Percentiles rank a stretch among this genome's conserved stretches.
These are phyloP conservation scores for Rhypophila decipiens DNA, from an alignment of 495 filamentous ascomycete genomes.

Conservation along the genomic window DNA sequence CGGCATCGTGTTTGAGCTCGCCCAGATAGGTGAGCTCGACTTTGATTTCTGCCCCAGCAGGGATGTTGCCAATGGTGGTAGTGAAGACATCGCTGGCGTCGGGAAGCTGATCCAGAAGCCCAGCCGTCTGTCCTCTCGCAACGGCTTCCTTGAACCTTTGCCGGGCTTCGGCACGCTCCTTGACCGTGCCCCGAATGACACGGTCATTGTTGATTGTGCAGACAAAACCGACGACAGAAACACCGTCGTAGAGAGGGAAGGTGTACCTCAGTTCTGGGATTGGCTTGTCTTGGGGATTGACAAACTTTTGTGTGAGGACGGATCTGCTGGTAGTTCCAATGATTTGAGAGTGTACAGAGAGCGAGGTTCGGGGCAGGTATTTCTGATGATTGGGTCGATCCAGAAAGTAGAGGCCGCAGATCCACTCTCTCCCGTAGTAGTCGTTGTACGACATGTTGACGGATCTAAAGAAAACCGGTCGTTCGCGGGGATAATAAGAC, in stretches of 20 bases:
- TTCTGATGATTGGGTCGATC: background rate
- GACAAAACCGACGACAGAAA: conserved; percentile 57
- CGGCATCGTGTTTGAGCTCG: conserved; percentile 61
- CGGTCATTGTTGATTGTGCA: conserved; percentile 45
- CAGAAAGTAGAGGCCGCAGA: background rate
- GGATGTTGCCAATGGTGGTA: conserved; percentile 58
- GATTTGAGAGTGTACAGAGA: conserved; percentile 46
- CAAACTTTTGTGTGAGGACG: conserved; percentile 53
- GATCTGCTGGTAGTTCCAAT: conserved; percentile 48
- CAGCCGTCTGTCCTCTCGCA: conserved; percentile 51
- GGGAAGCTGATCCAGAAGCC: conserved; percentile 53
- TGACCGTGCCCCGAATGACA: conserved; percentile 51
- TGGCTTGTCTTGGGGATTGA: conserved; percentile 27
- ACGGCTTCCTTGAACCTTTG: conserved; percentile 49
- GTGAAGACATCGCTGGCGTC: conserved; percentile 57
- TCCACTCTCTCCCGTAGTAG: no score
- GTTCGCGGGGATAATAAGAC: no score
- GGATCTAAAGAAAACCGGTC: no score
- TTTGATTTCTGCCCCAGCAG: conserved; percentile 42
- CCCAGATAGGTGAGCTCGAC: conserved; percentile 59
- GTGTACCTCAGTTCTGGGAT: conserved; percentile 49
- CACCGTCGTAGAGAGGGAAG: conserved; percentile 63
- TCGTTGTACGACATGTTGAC: no score
- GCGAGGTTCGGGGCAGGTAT: conserved; percentile 49
- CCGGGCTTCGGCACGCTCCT: conserved; percentile 53